A percentile compares a stretch with the other conserved stretches of the same genome.
Conservation (phyloP, 1,284 basidiomycete species). For the Naganishia sp. region DNA sequence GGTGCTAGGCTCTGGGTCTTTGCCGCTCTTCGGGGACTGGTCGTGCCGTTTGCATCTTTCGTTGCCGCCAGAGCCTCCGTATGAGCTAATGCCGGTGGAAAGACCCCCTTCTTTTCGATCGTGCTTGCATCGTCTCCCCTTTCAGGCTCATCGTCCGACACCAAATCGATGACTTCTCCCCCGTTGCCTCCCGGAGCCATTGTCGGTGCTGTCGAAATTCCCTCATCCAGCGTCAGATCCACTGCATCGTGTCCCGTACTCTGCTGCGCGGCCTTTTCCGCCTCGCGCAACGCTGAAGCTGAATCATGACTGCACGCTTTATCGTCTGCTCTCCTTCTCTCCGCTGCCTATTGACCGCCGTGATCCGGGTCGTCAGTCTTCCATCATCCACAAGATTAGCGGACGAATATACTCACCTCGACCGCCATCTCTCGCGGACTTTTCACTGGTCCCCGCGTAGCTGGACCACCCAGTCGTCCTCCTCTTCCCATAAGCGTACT, state of each 20-base stretch:
- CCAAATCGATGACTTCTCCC: slow-evolving; percentile 10
- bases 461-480: slow-evolving; percentile 53
- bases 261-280: slow-evolving; percentile 66
- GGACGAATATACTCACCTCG: slow-evolving; percentile 60
- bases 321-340: slow-evolving; percentile 69
- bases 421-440: slow-evolving; percentile 72
- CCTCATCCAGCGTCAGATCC: slow-evolving; percentile 51
- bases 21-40: background rate
- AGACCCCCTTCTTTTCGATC: background rate
- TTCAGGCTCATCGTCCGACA: background rate
- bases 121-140: background rate
- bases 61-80: slow-evolving; percentile 15
- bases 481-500: slow-evolving; percentile 60
- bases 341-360: slow-evolving; percentile 66
- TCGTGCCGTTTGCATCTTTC: background rate
- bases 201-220: slow-evolving; percentile 33
- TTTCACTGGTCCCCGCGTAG: slow-evolving; percentile 52
- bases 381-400: background rate
- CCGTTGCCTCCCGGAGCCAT: background rate
- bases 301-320: slow-evolving; percentile 64
- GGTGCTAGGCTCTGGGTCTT: background rate
- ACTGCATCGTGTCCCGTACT: slow-evolving; percentile 65
- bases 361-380: background rate
- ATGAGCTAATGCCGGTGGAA: slow-evolving; percentile 20
- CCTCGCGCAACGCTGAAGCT: slow-evolving; percentile 65